A percentile compares a stretch with the other conserved stretches of the same genome.
Conservation (phyloP, 2,329 filamentous ascomycete species). For the Exophiala spinifera region DNA sequence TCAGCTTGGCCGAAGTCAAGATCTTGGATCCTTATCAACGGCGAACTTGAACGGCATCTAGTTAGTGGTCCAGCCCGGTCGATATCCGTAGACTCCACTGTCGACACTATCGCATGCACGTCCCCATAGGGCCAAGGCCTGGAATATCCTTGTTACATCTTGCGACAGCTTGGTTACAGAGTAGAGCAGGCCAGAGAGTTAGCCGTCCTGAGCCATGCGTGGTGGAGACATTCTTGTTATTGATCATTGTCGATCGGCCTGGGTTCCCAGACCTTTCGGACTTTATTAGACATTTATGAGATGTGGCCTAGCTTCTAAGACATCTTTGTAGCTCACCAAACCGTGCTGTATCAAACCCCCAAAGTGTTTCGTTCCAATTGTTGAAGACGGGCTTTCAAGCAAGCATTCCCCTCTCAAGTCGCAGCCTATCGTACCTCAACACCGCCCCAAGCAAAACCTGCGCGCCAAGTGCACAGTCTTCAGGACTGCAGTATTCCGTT, state of each 20-base stretch:
- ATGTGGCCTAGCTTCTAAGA: background rate
- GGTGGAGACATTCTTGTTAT: background rate
- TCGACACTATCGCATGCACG: background rate
- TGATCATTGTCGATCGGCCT: background rate
- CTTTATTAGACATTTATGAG: background rate
- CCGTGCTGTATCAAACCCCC: background rate
- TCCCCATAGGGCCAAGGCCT: background rate
- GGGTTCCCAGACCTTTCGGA: background rate
- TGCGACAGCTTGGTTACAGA: background rate
- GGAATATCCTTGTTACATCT: background rate
- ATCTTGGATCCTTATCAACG: constrained; percentile 8
- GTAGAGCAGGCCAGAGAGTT: background rate
- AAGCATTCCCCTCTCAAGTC: background rate
- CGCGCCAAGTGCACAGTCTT: constrained; percentile 49
- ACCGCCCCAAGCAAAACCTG: constrained; percentile 20
- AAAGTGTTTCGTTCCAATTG: background rate
- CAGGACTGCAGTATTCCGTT: constrained; percentile 57
- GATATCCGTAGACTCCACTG: constrained; percentile 2
- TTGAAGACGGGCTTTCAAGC: background rate
- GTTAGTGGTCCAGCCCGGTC: background rate
- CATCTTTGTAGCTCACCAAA: background rate
- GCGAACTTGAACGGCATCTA: constrained; percentile 4
- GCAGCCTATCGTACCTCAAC: constrained; percentile 47
- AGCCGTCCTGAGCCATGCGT: background rate
- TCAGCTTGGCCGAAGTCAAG: constrained; percentile 5